Evolutionary conservation across 148 eudicot species (phyloP), one percentile per base, ranked within the genome.

Genomic region (Diospyros kaki): DNA sequence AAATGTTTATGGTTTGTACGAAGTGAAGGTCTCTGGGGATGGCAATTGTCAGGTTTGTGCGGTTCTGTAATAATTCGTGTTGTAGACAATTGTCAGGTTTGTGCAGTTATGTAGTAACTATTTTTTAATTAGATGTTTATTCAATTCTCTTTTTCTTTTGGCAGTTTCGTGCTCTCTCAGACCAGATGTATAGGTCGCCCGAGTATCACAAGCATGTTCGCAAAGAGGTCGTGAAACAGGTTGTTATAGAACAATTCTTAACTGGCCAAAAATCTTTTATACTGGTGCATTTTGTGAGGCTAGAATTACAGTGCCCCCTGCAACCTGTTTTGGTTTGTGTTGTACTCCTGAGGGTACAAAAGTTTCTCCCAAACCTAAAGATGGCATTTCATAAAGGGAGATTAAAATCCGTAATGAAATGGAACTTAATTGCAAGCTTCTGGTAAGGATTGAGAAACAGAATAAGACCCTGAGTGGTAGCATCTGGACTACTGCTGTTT

Each of bases 111-210:
- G 58, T 53, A 45, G 65, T 42, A n/a, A 68, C 14, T 42, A 18
- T 45, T 6, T 15, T 73, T 69, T 42, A 28, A 28, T 28, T 64
- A 44, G 73, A 42, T 46, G 15, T 68, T 69, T 68, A 65, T 74
- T 75, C 28, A 72, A 70, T 52, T 61, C 55, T 61, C 41, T 73
- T 53, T 69, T 60, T 68, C 28, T 56, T 58, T 58, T 73, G 83
- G 80, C 89, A 93, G 98, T 93, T 93, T 69, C 94, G 98, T 83
- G 98, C 98, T 50, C 89, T 93, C 78, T 91, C 98, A 79, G 98
- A 93, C 69, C 98, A 93, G 84, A 74, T 93, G 73, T 93, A 86
- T 76, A 84, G 85, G 72, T 81, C 89, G 13, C 90, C 96, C 7
- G 93, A 93, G 74, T 81, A 89, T 84, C 96, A 93, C 82, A 91